Conservation (phyloP, 192 early-diverging fungal genomes). For the Phycomyces nitens region DNA sequence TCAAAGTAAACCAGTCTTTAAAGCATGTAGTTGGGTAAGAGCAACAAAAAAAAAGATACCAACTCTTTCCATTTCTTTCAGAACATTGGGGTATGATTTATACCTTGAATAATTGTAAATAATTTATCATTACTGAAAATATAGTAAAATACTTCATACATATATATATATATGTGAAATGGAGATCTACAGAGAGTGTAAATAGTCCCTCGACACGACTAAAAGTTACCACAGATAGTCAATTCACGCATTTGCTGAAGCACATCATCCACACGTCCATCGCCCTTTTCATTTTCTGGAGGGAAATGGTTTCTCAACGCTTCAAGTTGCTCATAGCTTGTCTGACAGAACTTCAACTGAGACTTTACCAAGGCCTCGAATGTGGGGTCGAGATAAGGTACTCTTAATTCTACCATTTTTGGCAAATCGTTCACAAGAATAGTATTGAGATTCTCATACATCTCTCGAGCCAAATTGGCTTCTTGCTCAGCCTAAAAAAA, state of each 20-base stretch:
- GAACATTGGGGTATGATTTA: too few relatives aligned
- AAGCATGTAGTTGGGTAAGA: too few relatives aligned
- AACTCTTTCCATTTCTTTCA: too few relatives aligned
- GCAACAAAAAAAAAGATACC: too few relatives aligned
- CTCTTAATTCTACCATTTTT: conserved; percentile 80
- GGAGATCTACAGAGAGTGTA: too few relatives aligned
- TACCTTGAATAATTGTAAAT: too few relatives aligned
- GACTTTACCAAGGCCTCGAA: conserved; percentile 95
- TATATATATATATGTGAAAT: too few relatives aligned
- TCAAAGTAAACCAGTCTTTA: too few relatives aligned
- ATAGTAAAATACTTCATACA: too few relatives aligned
- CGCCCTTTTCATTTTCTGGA: conserved; percentile 51
- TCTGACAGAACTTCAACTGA: conserved; percentile 88
- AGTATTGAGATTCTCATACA: conserved; percentile 80
- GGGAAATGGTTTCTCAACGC: conserved; percentile 60
- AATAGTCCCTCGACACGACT: conserved; percentile 3
- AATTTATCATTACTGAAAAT: too few relatives aligned
- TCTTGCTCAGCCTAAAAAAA: conserved; percentile 75
- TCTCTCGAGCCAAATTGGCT: conserved; percentile 63
- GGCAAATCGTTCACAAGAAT: conserved; percentile 85
- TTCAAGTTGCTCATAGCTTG: conserved; percentile 73
- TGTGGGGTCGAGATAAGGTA: conserved; percentile 90
- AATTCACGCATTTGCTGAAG: conserved; percentile 88
- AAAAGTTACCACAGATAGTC: conserved; percentile 76
- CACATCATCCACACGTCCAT: conserved; percentile 75